Percentiles rank a stretch among this genome's conserved stretches.
phyloP scores from a whole-genome alignment of 2,329 filamentous ascomycete species.

The Ceratocystis cubensis region DNA sequence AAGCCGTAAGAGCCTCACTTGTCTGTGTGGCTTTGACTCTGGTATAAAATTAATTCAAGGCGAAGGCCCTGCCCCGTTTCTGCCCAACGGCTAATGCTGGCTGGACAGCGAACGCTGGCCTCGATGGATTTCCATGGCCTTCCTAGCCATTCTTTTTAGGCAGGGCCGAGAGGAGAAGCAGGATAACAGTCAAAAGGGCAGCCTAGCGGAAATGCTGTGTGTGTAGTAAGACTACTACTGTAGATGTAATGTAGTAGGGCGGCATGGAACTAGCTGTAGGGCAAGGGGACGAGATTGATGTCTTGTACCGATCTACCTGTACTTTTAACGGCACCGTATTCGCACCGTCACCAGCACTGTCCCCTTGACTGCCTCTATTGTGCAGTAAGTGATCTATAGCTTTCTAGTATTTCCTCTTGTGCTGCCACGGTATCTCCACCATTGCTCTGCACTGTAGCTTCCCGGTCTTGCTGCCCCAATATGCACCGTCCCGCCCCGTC shows the following conservation, averaged over 20 bases:
- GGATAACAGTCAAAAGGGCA: no score
- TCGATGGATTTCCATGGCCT: not conserved
- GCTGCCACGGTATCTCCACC: not conserved
- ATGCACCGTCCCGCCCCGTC: not conserved
- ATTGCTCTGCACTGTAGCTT: not conserved
- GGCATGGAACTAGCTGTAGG: no score
- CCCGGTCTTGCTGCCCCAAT: not conserved
- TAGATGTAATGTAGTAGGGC: no score
- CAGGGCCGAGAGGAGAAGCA: no score
- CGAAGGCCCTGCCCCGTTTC: not conserved
- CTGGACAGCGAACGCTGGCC: not conserved
- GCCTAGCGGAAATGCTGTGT: no score
- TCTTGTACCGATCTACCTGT: no score
- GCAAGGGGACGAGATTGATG: no score
- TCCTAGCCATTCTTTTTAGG: not conserved
- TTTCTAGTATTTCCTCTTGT: not conserved
- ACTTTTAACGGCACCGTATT: no score
- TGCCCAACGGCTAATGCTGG: not conserved
- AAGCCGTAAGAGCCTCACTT: not conserved
- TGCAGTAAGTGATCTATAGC: not conserved
- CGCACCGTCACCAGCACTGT: no score
- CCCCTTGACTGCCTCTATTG: not conserved
- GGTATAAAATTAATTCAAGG: not conserved
- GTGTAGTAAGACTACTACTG: no score
- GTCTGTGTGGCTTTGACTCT: not conserved